phyloP scores from a whole-genome alignment of 148 eudicot species.

The Nepenthes mirabilis region DNA sequence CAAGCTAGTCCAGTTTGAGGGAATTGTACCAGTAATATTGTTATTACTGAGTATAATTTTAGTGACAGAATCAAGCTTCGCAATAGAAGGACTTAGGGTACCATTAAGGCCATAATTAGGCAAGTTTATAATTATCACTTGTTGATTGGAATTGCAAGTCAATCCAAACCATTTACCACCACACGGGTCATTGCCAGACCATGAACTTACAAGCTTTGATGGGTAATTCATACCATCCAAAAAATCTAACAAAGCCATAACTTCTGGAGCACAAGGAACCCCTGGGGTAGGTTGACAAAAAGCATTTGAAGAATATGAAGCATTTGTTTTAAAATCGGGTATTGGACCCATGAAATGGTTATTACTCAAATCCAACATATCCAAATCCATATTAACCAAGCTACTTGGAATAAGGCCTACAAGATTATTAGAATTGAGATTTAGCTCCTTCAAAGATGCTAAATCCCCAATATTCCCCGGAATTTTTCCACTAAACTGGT shows the following conservation, averaged over 20 bases:
- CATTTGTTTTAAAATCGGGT: conserved; percentile 61
- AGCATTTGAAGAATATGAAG: conserved; percentile 35
- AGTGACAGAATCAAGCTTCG: conserved; percentile 40
- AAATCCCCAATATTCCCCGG: conserved; percentile 50
- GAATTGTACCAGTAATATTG: conserved; percentile 55
- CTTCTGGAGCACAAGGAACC: conserved; percentile 53
- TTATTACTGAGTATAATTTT: conserved; percentile 54
- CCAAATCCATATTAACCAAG: conserved; percentile 51
- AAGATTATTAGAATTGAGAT: conserved; percentile 65
- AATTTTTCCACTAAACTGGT: conserved; percentile 66
- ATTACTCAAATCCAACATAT: conserved; percentile 58
- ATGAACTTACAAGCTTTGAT: conserved; percentile 48
- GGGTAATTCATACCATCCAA: conserved; percentile 69
- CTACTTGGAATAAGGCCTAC: conserved; percentile 74
- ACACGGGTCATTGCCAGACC: conserved; percentile 82
- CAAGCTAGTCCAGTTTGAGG: conserved; percentile 60
- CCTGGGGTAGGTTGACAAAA: conserved; percentile 65
- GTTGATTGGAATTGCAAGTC: conserved; percentile 35
- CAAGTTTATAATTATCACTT: conserved; percentile 54
- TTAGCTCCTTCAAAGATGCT: conserved; percentile 46
- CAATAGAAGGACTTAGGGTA: conserved; percentile 64
- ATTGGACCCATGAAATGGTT: conserved; percentile 90
- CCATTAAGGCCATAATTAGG: conserved; percentile 60
- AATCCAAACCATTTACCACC: conserved; percentile 67
- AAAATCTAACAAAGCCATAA: conserved; percentile 70